These are phyloP conservation scores for Psilocybe cubensis DNA, from an alignment of 768 basidiomycete species.

Conservation along the genomic window DNA sequence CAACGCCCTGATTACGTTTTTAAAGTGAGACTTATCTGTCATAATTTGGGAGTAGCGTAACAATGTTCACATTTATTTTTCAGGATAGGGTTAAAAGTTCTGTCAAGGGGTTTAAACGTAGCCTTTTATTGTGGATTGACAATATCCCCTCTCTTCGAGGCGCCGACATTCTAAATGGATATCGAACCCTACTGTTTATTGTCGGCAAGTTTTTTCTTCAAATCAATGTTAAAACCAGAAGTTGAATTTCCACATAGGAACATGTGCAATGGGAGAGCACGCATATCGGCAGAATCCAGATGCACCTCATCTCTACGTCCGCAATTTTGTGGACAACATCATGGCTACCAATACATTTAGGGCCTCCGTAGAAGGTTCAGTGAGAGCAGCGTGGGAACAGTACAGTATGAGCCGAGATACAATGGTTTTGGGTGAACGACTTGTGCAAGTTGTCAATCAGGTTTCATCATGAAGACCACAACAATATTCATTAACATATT, in stretches of 20 bases:
- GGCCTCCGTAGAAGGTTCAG: not conserved
- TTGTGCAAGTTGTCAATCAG: slow-evolving; percentile 4
- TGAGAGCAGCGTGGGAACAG: not conserved
- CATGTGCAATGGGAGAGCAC: slow-evolving; percentile 9
- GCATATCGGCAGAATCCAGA: slow-evolving; percentile 8
- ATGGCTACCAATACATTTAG: slow-evolving; percentile 4
- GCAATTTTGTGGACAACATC: not conserved
- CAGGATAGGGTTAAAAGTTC: slow-evolving; percentile 5
- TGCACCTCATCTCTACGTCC: slow-evolving; percentile 8
- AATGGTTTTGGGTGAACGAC: not conserved
- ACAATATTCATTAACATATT: not conserved
- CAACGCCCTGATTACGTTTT: slow-evolving; percentile 5
- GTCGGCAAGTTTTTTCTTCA: not conserved
- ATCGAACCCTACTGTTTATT: slow-evolving; percentile 4
- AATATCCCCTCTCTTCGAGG: slow-evolving; percentile 3
- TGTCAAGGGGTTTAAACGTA: slow-evolving; percentile 4
- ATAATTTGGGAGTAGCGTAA: not conserved
- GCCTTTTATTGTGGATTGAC: slow-evolving; percentile 4
- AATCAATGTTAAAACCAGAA: not conserved
- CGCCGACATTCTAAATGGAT: slow-evolving; percentile 2
- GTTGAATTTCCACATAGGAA: not conserved
- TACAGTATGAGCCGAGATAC: not conserved
- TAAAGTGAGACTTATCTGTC: not conserved
- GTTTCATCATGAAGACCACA: not conserved
- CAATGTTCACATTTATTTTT: not conserved